These are phyloP conservation scores for Coemansia erecta DNA, from an alignment of 192 early-diverging fungal genomes.

Conservation along the genomic window DNA sequence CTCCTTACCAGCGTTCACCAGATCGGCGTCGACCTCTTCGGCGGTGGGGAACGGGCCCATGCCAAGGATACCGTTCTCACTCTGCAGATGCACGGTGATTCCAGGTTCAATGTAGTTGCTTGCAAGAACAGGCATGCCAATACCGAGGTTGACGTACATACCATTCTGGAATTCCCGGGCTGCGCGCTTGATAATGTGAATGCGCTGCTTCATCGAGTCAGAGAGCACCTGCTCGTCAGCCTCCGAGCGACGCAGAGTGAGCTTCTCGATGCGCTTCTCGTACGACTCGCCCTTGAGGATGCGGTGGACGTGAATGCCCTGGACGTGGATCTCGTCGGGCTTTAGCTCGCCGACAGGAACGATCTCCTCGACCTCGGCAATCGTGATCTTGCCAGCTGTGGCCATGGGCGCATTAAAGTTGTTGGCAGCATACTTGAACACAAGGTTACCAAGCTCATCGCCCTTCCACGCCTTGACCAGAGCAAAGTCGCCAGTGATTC, in stretches of 20 bases:
- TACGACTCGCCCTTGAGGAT: conserved; percentile 67
- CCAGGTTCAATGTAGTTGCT: conserved; percentile 69
- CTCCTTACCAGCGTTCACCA: conserved; percentile 83
- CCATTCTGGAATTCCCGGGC: conserved; percentile 77
- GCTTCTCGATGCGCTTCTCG: conserved; percentile 72
- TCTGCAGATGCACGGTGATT: conserved; percentile 72
- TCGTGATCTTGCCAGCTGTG: conserved; percentile 68
- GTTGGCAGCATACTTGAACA: conserved; percentile 67
- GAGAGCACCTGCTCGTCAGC: conserved; percentile 32
- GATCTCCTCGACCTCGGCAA: conserved; percentile 79
- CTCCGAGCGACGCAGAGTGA: conserved; percentile 55
- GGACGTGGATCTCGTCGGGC: conserved; percentile 72
- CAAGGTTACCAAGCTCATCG: conserved; percentile 71
- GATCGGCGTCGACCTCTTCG: conserved; percentile 70
- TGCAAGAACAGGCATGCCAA: conserved; percentile 78
- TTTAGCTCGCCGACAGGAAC: conserved; percentile 66
- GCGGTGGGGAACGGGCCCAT: conserved; percentile 73
- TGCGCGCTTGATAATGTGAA: conserved; percentile 71
- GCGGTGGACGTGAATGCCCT: conserved; percentile 71
- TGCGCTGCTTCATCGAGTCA: conserved; percentile 52
- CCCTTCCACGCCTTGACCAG: conserved; percentile 87
- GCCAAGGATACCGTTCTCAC: conserved; percentile 78
- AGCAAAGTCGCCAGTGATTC: conserved; percentile 71
- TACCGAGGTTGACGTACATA: conserved; percentile 73
- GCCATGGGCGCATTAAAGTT: conserved; percentile 82